Base-by-base conservation (phyloP, 768 basidiomycete species). In the Galerina sulciceps region DNA sequence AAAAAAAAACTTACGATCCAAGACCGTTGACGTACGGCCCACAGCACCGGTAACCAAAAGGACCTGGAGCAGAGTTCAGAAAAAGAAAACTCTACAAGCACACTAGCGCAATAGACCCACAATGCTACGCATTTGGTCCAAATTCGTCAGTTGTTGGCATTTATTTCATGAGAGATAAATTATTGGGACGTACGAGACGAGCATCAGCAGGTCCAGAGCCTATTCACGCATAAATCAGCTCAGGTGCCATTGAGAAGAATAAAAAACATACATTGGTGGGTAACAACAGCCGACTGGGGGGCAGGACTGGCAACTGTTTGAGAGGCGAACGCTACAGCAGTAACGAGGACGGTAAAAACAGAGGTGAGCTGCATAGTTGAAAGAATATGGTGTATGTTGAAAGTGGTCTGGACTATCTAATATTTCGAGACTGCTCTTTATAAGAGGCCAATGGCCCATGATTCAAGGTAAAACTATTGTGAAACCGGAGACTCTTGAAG, bases 1-100 rank as follows among this genome's bases (percentile, higher is more conserved):
- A 20, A 34, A 26, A 36, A 8, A 17, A 18, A 50, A 38, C 41
- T 43, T 48, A 55, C 55, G 51, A 37, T 59, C 54, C 49, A 20
- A 38, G 46, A 15, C 61, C 53, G 22, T 56, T 43, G 18, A 59
- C 31, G 23, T 18, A 62, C 10, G 57, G 61, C 22, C 58, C 53
- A 44, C 57, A 59, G 58, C 48, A 57, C 14, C 53, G 43, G 46
- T 53, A 58, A 36, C 57, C 43, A 23, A 57, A 49, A 35, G 58
- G 58, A 36, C 53, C 57, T 50, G 35, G 15, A 31, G 31, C 23
- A 48, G 4, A 41, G 20, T 2, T 17, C 20, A 6, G 23, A 34
- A 31, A 45, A 9, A 13, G 15, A 18, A 13, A 9, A 17, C 2
- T 17, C 37, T 13, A 18, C 6, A 26, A 6, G 10, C 10, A 26